Percentiles rank a stretch among this genome's conserved stretches.
Conservation (phyloP, 1,139 yeast genomes). For the Debaryomyces coudertii region DNA sequence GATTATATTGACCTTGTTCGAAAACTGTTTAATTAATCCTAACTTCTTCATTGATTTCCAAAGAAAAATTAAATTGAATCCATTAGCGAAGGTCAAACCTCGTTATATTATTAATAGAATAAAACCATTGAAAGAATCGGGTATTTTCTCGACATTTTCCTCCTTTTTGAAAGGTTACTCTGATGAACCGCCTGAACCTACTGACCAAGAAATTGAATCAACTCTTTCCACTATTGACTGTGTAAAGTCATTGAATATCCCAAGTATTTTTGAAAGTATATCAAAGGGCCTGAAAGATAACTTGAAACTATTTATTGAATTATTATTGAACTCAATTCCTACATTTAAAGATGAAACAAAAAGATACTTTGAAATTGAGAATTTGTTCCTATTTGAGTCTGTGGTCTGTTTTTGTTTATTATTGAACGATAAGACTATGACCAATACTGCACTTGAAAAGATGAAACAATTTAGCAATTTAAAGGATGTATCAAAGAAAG, state of each 20-base stretch:
- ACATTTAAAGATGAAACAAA: constrained; percentile 36
- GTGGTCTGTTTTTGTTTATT: constrained; percentile 54
- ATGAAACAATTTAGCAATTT: constrained; percentile 19
- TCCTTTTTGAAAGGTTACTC: constrained; percentile 86
- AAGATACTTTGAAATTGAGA: constrained; percentile 56
- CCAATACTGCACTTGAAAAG: constrained; percentile 26
- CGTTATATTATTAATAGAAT: constrained; percentile 64
- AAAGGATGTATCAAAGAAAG: constrained; percentile 32
- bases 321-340: constrained; percentile 37
- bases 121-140: constrained; percentile 65
- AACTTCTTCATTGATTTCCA: constrained; percentile 70
- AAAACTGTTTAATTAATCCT: constrained; percentile 71
- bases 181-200: constrained; percentile 88
- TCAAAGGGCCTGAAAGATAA: constrained; percentile 34
- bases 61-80: constrained; percentile 49
- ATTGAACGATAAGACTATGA: constrained; percentile 41
- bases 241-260: constrained; percentile 64
- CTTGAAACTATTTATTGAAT: constrained; percentile 22
- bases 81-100: constrained; percentile 66
- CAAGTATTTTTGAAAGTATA: constrained; percentile 50
- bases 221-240: constrained; percentile 85
- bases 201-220: constrained; percentile 87
- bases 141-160: constrained; percentile 85
- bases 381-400: constrained; percentile 58
- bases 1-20: constrained; percentile 66